Conservation (phyloP, 495 filamentous ascomycete genomes). For the Tuber indicum region DNA sequence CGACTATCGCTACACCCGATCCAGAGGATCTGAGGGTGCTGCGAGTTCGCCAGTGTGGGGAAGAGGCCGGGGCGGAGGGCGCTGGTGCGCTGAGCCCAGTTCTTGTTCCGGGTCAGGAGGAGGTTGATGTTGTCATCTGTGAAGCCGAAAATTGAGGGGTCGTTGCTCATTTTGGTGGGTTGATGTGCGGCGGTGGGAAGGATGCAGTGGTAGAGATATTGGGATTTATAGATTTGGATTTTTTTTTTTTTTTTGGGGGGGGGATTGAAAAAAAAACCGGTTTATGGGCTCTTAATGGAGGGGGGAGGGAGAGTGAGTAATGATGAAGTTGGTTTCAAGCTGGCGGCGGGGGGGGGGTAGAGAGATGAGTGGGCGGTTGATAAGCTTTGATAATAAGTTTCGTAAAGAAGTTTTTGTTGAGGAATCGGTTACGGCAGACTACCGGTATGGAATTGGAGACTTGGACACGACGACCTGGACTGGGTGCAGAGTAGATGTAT, state of each 20-base stretch:
- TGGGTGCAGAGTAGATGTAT: background rate
- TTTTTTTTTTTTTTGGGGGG: background rate
- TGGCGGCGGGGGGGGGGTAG: background rate
- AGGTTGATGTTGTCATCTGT: conserved; percentile 43
- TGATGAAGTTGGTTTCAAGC: background rate
- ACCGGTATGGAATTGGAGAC: background rate
- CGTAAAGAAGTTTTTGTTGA: background rate
- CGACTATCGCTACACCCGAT: conserved; percentile 60
- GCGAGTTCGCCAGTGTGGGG: conserved; percentile 49
- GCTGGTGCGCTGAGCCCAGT: conserved; percentile 51
- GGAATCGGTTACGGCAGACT: background rate
- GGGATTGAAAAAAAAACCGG: too few species aligned
- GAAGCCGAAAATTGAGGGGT: conserved; percentile 26
- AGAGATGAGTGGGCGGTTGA: background rate
- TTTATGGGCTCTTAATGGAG: background rate
- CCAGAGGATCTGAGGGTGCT: conserved; percentile 58
- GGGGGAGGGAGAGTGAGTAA: background rate
- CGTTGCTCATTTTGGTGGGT: background rate
- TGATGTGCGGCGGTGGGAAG: background rate
- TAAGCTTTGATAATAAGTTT: background rate
- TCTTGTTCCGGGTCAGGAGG: conserved; percentile 52
- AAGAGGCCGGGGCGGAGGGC: conserved; percentile 54
- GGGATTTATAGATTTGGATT: background rate
- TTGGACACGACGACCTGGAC: background rate
- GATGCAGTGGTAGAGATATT: background rate